Conservation (phyloP, 768 basidiomycete genomes). For the Boletus speciosus region DNA sequence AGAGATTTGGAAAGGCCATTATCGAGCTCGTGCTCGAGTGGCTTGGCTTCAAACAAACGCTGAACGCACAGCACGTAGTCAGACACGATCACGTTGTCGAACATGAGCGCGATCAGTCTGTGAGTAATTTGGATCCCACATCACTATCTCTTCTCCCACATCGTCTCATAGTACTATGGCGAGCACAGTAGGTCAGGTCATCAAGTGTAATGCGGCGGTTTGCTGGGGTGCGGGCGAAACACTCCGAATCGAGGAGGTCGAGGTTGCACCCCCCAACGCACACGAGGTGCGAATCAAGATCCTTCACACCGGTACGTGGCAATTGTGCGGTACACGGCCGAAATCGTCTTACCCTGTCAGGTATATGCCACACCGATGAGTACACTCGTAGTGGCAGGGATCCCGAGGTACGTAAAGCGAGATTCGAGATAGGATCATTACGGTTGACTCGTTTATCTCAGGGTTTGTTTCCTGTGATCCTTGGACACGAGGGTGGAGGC, state of each 20-base stretch:
- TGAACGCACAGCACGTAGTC: too few species aligned
- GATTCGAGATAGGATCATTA: background rate
- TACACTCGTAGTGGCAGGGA: slow-evolving; percentile 96
- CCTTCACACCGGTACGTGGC: slow-evolving; percentile 73
- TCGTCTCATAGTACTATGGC: slow-evolving; percentile 49
- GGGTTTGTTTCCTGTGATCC: slow-evolving; percentile 89
- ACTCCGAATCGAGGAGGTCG: slow-evolving; percentile 85
- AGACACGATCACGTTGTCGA: too few species aligned
- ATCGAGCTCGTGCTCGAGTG: background rate
- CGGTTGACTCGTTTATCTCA: slow-evolving; percentile 29
- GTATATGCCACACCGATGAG: slow-evolving; percentile 97
- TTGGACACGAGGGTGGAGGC: slow-evolving; percentile 94
- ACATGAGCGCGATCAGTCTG: too few species aligned
- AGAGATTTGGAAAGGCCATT: slow-evolving; percentile 73
- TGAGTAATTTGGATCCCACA: slow-evolving; percentile 1
- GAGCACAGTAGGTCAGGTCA: slow-evolving; percentile 65
- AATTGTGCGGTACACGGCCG: slow-evolving; percentile 1
- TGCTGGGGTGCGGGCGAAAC: slow-evolving; percentile 92
- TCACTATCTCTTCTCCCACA: slow-evolving; percentile 16
- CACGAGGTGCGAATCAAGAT: slow-evolving; percentile 94
- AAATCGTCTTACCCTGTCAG: slow-evolving; percentile 33
- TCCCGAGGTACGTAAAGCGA: slow-evolving; percentile 62
- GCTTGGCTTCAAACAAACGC: too few species aligned
- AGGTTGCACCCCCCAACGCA: slow-evolving; percentile 87
- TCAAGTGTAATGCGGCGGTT: slow-evolving; percentile 90